Conservation (phyloP, 768 basidiomycete genomes). For the Lanmaoa rubissima region DNA sequence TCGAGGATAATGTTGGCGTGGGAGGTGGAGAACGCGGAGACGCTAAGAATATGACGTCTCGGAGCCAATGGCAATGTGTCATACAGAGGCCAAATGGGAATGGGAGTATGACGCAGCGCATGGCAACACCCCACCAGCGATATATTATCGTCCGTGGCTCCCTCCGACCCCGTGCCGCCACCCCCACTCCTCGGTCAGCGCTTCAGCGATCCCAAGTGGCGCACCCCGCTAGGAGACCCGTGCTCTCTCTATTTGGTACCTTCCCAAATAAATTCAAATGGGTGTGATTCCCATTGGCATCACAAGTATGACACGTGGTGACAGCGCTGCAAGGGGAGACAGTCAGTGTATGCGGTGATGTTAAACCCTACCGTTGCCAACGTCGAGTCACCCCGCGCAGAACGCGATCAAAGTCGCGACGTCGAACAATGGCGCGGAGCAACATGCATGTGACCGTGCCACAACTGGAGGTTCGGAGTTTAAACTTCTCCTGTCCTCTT, state of each 20-base stretch:
- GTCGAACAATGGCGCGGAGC: not conserved
- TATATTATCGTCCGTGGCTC: no score
- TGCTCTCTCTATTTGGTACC: constrained; percentile 14
- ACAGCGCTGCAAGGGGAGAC: not conserved
- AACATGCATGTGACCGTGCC: constrained; percentile 13
- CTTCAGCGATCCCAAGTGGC: not conserved
- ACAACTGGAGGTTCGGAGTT: constrained; percentile 32
- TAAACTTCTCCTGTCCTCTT: constrained; percentile 30
- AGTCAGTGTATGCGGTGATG: constrained; percentile 1
- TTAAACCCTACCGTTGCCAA: not conserved
- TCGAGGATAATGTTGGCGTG: constrained; percentile 11
- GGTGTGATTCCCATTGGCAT: not conserved
- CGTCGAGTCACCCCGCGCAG: not conserved
- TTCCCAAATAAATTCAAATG: constrained; percentile 16
- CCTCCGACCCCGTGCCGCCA: not conserved
- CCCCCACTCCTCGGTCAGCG: not conserved
- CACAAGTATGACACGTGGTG: constrained; percentile 10
- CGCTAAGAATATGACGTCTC: constrained; percentile 16
- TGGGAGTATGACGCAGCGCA: not conserved
- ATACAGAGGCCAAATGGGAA: constrained; percentile 1
- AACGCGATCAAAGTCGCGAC: not conserved
- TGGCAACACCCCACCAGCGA: not conserved
- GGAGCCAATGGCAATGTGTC: constrained; percentile 20
- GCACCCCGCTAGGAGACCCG: constrained; percentile 1
- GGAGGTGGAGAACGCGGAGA: constrained; percentile 13